Percentiles rank a stretch among this genome's conserved stretches.
phyloP scores from a whole-genome alignment of 2,329 filamentous ascomycete genomes.

The Penicillium rolfsii region DNA sequence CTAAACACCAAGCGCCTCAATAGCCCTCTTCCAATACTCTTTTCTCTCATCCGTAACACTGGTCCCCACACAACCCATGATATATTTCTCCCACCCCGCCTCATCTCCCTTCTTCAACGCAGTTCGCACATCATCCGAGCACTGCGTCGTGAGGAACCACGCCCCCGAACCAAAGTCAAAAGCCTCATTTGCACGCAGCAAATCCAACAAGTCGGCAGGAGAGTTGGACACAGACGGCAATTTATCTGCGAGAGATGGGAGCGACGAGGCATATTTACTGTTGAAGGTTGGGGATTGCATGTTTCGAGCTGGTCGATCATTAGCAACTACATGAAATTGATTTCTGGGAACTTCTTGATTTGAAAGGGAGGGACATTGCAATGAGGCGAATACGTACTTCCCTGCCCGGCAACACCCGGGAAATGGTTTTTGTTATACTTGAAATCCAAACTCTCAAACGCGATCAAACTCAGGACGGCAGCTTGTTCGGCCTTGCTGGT shows the following conservation, averaged over 20 bases:
- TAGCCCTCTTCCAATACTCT: conserved; percentile 55
- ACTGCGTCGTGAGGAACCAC: conserved; percentile 65
- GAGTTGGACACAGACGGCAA: conserved; percentile 41
- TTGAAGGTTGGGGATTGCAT: conserved; percentile 65
- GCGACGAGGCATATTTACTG: conserved; percentile 56
- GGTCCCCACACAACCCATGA: conserved; percentile 59
- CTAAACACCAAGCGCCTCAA: conserved; percentile 43
- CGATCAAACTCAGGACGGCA: conserved; percentile 70
- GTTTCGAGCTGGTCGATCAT: conserved; percentile 54
- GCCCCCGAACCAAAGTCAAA: conserved; percentile 62
- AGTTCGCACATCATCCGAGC: conserved; percentile 47
- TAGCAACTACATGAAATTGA: background rate
- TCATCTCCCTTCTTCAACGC: conserved; percentile 53
- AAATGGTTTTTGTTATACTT: conserved; percentile 70
- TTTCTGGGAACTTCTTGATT: background rate
- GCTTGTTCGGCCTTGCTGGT: conserved; percentile 64
- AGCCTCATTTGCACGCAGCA: conserved; percentile 54
- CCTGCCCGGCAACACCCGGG: conserved; percentile 65
- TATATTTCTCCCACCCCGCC: conserved; percentile 57
- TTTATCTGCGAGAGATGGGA: conserved; percentile 48
- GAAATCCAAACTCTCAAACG: conserved; percentile 71
- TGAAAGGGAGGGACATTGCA: no score
- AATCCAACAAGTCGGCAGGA: conserved; percentile 50
- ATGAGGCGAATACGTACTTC: conserved; percentile 47
- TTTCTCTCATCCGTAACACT: conserved; percentile 51